A percentile compares a stretch with the other conserved stretches of the same genome.
phyloP scores from a whole-genome alignment of 345 rosid genomes.

The Toxicodendron radicans region DNA sequence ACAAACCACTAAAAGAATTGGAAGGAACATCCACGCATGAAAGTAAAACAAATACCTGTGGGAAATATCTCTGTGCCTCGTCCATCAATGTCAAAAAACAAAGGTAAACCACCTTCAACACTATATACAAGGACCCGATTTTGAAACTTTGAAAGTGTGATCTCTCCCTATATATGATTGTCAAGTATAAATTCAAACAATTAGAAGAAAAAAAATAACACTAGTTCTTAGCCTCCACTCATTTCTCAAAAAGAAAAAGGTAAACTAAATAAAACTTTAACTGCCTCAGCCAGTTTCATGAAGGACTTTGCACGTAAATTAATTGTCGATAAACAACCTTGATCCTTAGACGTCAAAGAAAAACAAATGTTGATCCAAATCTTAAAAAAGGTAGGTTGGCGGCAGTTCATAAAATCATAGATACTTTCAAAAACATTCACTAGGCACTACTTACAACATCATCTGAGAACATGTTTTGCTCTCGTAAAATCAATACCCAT shows the following conservation, averaged over 20 bases:
- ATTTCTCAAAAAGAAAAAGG: background rate
- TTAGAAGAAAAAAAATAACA: background rate
- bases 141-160: slow-evolving; percentile 80
- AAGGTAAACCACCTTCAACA: slow-evolving; percentile 80
- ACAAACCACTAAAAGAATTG: background rate
- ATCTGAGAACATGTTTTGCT: no score
- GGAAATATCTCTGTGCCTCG: slow-evolving; percentile 85
- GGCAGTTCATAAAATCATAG: no score
- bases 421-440: no score
- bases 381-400: no score
- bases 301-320: background rate
- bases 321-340: no score
- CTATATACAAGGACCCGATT: slow-evolving; percentile 73
- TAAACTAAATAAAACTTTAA: background rate
- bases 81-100: slow-evolving; percentile 90
- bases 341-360: no score
- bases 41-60: slow-evolving; percentile 51
- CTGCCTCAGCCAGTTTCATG: background rate
- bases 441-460: no score
- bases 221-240: background rate
- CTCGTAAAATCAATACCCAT: no score
- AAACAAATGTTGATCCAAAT: no score
- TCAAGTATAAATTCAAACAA: background rate
- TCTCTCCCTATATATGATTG: slow-evolving; percentile 55
- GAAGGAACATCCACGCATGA: background rate